These are phyloP conservation scores for Candida michaelii DNA, from an alignment of 805 yeast species.

Conservation along the genomic window DNA sequence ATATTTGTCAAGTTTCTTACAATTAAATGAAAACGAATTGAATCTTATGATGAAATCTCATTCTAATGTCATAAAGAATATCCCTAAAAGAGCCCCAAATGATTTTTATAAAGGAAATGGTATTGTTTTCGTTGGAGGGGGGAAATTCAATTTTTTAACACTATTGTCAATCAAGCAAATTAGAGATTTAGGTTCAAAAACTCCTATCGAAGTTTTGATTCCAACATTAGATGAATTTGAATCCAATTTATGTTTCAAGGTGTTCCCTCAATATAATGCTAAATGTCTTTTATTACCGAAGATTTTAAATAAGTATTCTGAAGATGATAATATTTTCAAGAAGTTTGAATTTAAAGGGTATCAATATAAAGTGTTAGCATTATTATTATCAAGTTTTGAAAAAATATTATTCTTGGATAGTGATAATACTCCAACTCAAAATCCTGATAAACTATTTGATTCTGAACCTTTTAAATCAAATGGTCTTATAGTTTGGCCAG, in stretches of 20 bases:
- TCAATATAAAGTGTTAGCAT: conserved; percentile 44
- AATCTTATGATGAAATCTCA: conserved; percentile 49
- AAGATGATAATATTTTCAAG: conserved; percentile 20
- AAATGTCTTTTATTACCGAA: conserved; percentile 38
- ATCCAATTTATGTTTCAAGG: conserved; percentile 49
- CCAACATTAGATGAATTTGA: conserved; percentile 73
- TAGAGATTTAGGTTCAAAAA: conserved; percentile 61
- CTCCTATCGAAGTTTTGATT: conserved; percentile 82
- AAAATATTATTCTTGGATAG: conserved; percentile 72
- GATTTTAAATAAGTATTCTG: conserved; percentile 20
- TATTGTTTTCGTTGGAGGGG: conserved; percentile 78
- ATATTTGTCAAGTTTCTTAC: conserved; percentile 50
- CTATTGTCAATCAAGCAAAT: conserved; percentile 63
- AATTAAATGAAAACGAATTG: conserved; percentile 44
- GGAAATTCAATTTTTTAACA: conserved; percentile 71
- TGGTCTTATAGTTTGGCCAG: conserved; percentile 78
- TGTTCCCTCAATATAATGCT: conserved; percentile 40
- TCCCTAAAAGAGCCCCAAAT: conserved; percentile 43
- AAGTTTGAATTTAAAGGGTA: conserved; percentile 43
- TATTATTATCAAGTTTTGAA: conserved; percentile 54
- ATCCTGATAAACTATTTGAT: conserved; percentile 60
- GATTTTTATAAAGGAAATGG: conserved; percentile 48
- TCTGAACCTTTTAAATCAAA: conserved; percentile 52
- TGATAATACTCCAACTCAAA: conserved; percentile 68
- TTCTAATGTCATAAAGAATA: conserved; percentile 37